Evolutionary conservation across 2,329 filamentous ascomycete species (phyloP).

Genomic region (Coniosporium tulheliwenetii): DNA sequence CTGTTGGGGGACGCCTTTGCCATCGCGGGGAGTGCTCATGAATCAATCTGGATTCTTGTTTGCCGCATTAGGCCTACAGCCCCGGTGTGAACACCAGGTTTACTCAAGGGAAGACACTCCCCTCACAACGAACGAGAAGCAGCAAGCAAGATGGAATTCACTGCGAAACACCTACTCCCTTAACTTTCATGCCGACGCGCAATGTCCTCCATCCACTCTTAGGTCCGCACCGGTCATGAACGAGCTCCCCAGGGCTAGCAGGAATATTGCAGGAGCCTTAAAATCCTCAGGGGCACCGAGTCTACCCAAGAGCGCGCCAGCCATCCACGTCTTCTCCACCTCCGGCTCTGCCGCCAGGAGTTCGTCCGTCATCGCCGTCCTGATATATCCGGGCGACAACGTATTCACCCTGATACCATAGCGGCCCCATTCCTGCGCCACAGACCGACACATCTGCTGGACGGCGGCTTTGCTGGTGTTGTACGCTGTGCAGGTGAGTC

Average conservation of each 20-base stretch:
- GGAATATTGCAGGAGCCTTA: constrained; percentile 49
- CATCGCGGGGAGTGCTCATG: too few relatives aligned
- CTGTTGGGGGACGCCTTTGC: too few relatives aligned
- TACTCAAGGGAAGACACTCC: too few relatives aligned
- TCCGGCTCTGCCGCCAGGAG: constrained; percentile 26
- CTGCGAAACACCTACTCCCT: too few relatives aligned
- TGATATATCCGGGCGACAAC: constrained; percentile 17
- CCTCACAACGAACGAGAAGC: too few relatives aligned
- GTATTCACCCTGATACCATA: constrained; percentile 17
- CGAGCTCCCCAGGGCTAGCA: constrained; percentile 21
- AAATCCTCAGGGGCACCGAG: constrained; percentile 42
- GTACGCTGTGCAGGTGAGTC: constrained; percentile 7
- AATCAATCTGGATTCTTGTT: too few relatives aligned
- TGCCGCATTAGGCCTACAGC: too few relatives aligned
- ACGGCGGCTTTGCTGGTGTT: constrained; percentile 7
- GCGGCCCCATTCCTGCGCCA: constrained; percentile 7
- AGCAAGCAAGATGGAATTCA: too few relatives aligned
- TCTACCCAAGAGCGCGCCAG: constrained; percentile 36
- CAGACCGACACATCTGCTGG: constrained; percentile 6
- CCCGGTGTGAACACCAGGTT: too few relatives aligned
- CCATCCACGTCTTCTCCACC: constrained; percentile 38
- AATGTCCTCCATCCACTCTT: too few relatives aligned
- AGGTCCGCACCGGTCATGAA: too few relatives aligned
- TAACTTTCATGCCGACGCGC: too few relatives aligned
- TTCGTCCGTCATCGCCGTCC: constrained; percentile 19